Percentiles rank a stretch among this genome's conserved stretches.
phyloP scores from a whole-genome alignment of 176 grass and related monocot species.

The Hordeum vulgare region MorexV3_pseudomolecules_assembly NC_058520.1:212489406-212489905 shows the following conservation, averaged over 20 bases:
- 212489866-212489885: background rate
- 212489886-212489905: background rate
- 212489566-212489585: background rate
- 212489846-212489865: background rate
- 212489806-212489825: background rate
- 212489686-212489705: conserved; percentile 33
- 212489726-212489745: conserved; percentile 97
- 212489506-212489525: background rate
- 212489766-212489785: conserved; percentile 99
- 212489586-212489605: background rate
- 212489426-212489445: background rate
- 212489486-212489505: conserved; percentile 35
- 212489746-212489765: conserved; percentile 95
- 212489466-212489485: conserved; percentile 11
- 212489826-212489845: background rate
- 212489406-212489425: background rate
- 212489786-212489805: conserved; percentile 87
- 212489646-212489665: conserved; percentile 2
- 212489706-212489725: conserved; percentile 99
- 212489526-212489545: background rate
- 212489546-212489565: conserved; percentile 69
- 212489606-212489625: conserved; percentile 9
- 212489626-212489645: background rate
- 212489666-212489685: background rate
- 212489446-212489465: background rate